These are phyloP conservation scores for Pythium phragmitis DNA, from an alignment of 352 stramenopile genomes.

Conservation along the genomic window DNA sequence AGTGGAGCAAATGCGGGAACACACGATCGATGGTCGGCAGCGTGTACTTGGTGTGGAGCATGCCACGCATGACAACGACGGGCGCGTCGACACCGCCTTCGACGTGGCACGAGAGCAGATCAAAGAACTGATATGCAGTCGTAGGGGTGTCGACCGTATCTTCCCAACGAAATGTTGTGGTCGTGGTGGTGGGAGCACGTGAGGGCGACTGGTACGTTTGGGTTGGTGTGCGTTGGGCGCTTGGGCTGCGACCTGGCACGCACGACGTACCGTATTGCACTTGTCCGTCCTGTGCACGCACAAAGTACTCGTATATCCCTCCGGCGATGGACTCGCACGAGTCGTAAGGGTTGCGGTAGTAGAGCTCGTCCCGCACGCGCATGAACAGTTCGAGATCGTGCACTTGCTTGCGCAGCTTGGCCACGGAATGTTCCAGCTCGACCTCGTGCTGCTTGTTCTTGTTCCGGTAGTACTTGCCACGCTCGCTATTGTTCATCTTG, in stretches of 20 bases:
- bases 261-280: constrained; percentile 15
- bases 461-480: constrained; percentile 64
- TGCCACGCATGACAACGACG: constrained; percentile 27
- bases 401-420: constrained; percentile 37
- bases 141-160: not conserved
- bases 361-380: constrained; percentile 35
- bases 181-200: too few relatives aligned
- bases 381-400: constrained; percentile 36
- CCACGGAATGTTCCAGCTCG: constrained; percentile 37
- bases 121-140: constrained; percentile 19
- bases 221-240: too few relatives aligned
- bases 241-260: not conserved
- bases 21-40: constrained; percentile 44
- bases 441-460: constrained; percentile 60
- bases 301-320: constrained; percentile 23
- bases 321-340: constrained; percentile 3
- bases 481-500: constrained; percentile 68
- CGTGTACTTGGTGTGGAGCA: constrained; percentile 45
- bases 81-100: constrained; percentile 12
- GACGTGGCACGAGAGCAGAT: constrained; percentile 22
- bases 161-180: too few relatives aligned
- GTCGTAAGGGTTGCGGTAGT: constrained; percentile 14
- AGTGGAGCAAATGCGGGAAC: constrained; percentile 36
- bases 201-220: too few relatives aligned
- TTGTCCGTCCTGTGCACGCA: constrained; percentile 10